Evolutionary conservation across 2,329 filamentous ascomycete genomes (phyloP), one percentile per base, ranked within the genome.

Genomic region (Truncatella angustata): DNA sequence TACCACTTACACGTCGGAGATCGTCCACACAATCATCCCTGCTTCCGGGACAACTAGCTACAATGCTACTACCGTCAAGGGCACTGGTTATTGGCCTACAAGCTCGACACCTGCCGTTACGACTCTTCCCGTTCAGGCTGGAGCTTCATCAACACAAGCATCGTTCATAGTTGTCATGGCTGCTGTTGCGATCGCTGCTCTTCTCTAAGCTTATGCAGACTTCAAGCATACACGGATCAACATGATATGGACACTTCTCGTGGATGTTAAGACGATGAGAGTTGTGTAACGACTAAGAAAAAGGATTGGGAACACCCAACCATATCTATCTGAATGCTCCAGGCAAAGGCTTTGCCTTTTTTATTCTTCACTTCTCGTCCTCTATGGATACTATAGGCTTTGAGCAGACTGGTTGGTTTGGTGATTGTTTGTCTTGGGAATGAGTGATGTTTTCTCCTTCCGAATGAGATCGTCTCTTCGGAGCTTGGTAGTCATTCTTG

Each of bases 1-100:
- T 39, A 50, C 49, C 11, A 56, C 55, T 12, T 50, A 54, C 49
- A 51, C 52, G 26, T 44, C 53, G 18, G 16, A 42, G 37, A 42
- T 53, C 24, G 21, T 51, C 6, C 34, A 50, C 24, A 37, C 51
- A 9, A 26, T 53, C 12, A 28, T 51, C 21, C 51, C 55, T 16
- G 49, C 52, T 24, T 49, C 56, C 30, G 42, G 50, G 12, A 51
- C 35, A 16, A 44, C 47, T n/a, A 37, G 34, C 23, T 40, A 26
- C 30, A 37, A 39, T 43, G 37, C 36, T 20, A 45, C 49, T 39
- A 39, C 11, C 18, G 36, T 23, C 11, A 7, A 20, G 10, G 26
- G 35, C 36, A 40, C 47, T 23, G 24, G 36, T 20, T 20, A 4
- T 11, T 4, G 24, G 6, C 28, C 47, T 6, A 42, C 47, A 7